phyloP scores from a whole-genome alignment of 1,139 yeast species.

The Candida pseudoviswanathii region DNA sequence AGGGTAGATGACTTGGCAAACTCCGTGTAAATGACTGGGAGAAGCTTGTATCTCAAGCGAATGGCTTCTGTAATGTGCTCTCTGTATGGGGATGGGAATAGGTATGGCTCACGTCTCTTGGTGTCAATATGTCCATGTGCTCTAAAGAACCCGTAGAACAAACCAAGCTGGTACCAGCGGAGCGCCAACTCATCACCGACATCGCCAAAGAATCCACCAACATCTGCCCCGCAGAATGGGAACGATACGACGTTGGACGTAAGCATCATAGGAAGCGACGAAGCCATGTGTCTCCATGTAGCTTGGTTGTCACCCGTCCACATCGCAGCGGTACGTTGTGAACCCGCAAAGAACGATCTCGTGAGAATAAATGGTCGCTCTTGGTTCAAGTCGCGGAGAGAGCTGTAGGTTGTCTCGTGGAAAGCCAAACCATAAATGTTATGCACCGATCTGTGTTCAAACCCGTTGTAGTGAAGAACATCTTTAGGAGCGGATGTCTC shows the following conservation, averaged over 20 bases:
- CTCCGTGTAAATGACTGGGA: not conserved
- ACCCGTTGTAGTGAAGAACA: conserved; percentile 70
- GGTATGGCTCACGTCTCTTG: conserved; percentile 90
- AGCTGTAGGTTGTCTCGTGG: conserved; percentile 77
- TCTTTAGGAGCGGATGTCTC: conserved; percentile 90
- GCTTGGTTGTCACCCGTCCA: conserved; percentile 99
- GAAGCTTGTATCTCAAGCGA: conserved; percentile 60
- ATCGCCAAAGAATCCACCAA: conserved; percentile 94
- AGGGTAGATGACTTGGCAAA: not conserved
- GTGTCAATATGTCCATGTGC: conserved; percentile 97
- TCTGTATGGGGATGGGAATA: conserved; percentile 76
- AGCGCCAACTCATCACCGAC: conserved; percentile 79
- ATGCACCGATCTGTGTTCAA: conserved; percentile 92
- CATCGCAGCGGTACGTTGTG: conserved; percentile 88
- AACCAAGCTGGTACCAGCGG: conserved; percentile 95
- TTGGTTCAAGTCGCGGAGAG: conserved; percentile 49
- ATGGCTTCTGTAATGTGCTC: conserved; percentile 70
- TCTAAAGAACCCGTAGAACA: conserved; percentile 94
- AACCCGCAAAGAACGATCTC: conserved; percentile 85
- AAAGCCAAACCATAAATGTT: conserved; percentile 79
- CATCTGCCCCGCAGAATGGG: conserved; percentile 96
- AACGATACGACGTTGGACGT: conserved; percentile 81
- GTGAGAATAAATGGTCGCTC: conserved; percentile 78
- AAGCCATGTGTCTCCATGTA: conserved; percentile 81
- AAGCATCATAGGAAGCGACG: conserved; percentile 84